A percentile compares a stretch with the other conserved stretches of the same genome.
Conservation (phyloP, 768 basidiomycete species). For the Cubamyces lactineus region DNA sequence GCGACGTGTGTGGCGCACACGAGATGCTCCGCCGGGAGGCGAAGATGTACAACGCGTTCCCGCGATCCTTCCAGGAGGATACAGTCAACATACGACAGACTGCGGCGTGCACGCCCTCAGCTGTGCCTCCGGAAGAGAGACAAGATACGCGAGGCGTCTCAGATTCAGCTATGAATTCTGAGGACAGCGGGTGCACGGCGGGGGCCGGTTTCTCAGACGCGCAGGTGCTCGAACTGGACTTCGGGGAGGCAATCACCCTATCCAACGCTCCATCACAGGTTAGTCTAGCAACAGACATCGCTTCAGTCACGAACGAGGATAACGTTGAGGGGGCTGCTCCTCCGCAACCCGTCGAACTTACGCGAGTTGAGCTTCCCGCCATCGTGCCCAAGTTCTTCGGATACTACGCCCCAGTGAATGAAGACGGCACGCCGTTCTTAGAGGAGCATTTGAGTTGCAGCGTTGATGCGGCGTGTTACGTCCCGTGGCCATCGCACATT, state of each 20-base stretch:
- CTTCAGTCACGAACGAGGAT: no score
- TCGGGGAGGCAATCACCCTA: no score
- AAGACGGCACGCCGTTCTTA: not conserved
- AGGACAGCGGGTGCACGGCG: no score
- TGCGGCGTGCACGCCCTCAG: not conserved
- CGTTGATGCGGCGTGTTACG: not conserved
- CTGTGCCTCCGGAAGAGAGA: not conserved
- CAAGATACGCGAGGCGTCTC: no score
- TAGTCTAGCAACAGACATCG: no score
- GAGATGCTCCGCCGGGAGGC: conserved; percentile 38
- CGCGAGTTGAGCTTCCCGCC: not conserved
- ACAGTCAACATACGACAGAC: conserved; percentile 30
- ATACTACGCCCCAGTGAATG: conserved; percentile 44
- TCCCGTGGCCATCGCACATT: conserved; percentile 37
- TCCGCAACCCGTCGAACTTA: conserved; percentile 27
- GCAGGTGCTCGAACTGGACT: no score
- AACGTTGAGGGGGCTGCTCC: no score
- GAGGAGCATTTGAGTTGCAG: not conserved
- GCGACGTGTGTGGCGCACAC: not conserved
- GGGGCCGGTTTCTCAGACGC: no score
- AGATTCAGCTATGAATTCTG: no score
- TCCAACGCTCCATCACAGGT: no score
- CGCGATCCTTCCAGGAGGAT: conserved; percentile 48
- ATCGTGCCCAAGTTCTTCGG: conserved; percentile 65
- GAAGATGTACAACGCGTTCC: conserved; percentile 47